phyloP scores from a whole-genome alignment of 2,329 filamentous ascomycete genomes.

The Beauveria australis region DNA sequence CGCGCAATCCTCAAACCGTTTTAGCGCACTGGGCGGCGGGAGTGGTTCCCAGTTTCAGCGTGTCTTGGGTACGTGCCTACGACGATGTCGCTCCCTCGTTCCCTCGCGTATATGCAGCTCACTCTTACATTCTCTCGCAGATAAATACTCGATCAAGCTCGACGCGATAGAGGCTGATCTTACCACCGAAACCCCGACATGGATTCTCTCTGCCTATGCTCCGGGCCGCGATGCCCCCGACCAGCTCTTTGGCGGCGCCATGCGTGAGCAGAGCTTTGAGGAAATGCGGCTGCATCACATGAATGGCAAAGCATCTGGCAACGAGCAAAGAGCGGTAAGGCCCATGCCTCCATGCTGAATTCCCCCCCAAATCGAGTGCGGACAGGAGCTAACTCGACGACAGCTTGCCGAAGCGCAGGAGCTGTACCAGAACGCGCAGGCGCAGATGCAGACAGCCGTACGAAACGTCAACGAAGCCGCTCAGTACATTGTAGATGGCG shows the following conservation, averaged over 20 bases:
- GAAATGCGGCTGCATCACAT: constrained; percentile 75
- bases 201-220: constrained; percentile 81
- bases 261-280: constrained; percentile 79
- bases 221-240: constrained; percentile 68
- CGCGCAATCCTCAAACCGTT: constrained; percentile 42
- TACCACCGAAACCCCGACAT: constrained; percentile 63
- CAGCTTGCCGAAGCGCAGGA: constrained; percentile 53
- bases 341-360: not conserved
- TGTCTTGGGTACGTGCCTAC: constrained; percentile 16
- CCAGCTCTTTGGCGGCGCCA: constrained; percentile 73
- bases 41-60: constrained; percentile 15
- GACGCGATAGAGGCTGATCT: constrained; percentile 60
- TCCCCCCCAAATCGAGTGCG: not conserved
- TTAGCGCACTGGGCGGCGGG: constrained; percentile 38
- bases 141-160: constrained; percentile 45
- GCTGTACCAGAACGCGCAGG: constrained; percentile 55
- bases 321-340: constrained; percentile 43
- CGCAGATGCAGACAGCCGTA: constrained; percentile 65
- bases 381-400: constrained; percentile 14
- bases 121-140: constrained; percentile 7
- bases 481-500: constrained; percentile 57
- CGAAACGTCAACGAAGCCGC: constrained; percentile 64
- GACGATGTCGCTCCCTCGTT: not conserved
- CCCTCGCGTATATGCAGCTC: not conserved
- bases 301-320: constrained; percentile 49